A percentile compares a stretch with the other conserved stretches of the same genome.
Conservation (phyloP, 2,329 filamentous ascomycete species). For the Chalaropsis thielavioides region DNA sequence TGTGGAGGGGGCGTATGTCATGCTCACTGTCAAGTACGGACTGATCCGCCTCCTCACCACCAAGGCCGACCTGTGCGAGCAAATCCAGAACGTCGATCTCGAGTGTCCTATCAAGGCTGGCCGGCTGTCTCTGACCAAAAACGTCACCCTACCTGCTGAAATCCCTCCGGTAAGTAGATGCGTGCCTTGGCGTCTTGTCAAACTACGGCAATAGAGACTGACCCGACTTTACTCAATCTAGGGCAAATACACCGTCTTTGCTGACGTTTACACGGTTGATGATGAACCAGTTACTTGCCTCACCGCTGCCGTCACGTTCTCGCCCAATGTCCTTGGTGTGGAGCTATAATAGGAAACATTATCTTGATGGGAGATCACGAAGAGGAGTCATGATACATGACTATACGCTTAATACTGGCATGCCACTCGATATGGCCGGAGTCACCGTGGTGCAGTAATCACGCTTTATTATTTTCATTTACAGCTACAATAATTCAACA, state of each 20-base stretch:
- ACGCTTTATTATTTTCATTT: background rate
- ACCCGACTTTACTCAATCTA: constrained; percentile 25
- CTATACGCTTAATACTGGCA: background rate
- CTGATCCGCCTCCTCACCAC: constrained; percentile 78
- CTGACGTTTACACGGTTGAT: constrained; percentile 67
- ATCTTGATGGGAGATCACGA: background rate
- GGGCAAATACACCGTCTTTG: constrained; percentile 82
- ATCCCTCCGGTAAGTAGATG: constrained; percentile 67
- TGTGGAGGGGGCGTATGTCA: constrained; percentile 64
- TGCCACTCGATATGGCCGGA: background rate
- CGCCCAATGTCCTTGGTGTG: constrained; percentile 28
- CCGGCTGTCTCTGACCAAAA: constrained; percentile 57
- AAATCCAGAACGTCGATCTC: constrained; percentile 75
- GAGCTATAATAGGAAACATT: constrained; percentile 26
- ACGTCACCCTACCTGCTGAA: constrained; percentile 68
- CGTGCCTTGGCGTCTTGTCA: background rate
- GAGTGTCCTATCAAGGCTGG: constrained; percentile 79
- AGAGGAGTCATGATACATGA: background rate
- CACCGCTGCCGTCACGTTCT: constrained; percentile 56
- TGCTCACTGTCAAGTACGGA: constrained; percentile 82
- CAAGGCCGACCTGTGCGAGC: constrained; percentile 72
- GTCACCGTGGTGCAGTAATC: background rate
- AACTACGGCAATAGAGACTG: background rate
- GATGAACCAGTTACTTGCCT: constrained; percentile 72
- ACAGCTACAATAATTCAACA: background rate